These are phyloP conservation scores for Kazachstania sp. DNA, from an alignment of 1,139 yeast species.

Conservation along the genomic window DNA sequence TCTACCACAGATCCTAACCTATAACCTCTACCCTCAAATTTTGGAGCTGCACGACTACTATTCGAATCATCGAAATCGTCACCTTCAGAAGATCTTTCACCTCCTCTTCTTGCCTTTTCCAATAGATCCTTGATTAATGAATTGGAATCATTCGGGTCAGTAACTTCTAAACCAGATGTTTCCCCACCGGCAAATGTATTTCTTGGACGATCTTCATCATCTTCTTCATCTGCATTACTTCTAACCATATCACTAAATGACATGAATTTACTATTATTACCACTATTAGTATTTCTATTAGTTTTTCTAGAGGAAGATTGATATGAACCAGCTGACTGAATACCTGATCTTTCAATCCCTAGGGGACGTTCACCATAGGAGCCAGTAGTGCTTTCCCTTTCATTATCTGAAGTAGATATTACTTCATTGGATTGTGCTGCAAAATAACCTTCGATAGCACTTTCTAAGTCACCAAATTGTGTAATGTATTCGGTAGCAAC, in stretches of 20 bases:
- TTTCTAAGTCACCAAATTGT: conserved; percentile 30
- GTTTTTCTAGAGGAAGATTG: not conserved
- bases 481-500: conserved; percentile 39
- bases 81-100: conserved; percentile 32
- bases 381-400: not conserved
- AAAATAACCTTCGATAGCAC: conserved; percentile 29
- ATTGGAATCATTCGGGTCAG: conserved; percentile 58
- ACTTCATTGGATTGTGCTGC: conserved; percentile 1
- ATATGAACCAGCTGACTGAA: not conserved
- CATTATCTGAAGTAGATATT: not conserved
- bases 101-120: conserved; percentile 48
- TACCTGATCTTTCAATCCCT: conserved; percentile 1
- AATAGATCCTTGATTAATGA: conserved; percentile 49
- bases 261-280: conserved; percentile 33
- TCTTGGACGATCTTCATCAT: conserved; percentile 57
- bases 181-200: conserved; percentile 88
- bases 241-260: conserved; percentile 47
- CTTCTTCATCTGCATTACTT: conserved; percentile 33
- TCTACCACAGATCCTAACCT: conserved; percentile 49
- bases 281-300: conserved; percentile 1
- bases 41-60: conserved; percentile 22
- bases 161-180: conserved; percentile 87
- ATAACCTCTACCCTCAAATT: conserved; percentile 65
- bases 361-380: not conserved
- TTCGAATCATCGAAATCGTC: conserved; percentile 29